Conservation (phyloP, 2,329 filamentous ascomycete genomes). For the Ophiostoma montium region DNA sequence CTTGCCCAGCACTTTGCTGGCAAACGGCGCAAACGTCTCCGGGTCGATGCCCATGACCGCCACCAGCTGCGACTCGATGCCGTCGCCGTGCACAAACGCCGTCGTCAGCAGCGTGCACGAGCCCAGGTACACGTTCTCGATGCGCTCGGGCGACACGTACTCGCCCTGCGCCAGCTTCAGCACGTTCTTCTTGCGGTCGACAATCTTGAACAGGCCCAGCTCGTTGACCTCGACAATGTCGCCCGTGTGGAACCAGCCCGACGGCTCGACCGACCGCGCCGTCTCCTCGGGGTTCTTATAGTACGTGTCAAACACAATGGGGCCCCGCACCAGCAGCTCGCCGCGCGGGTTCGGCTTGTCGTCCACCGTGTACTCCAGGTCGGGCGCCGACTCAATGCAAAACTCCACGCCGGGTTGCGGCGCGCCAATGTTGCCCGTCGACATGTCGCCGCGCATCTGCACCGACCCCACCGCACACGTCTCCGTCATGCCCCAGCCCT, state of each 20-base stretch:
- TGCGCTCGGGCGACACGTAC: conserved; percentile 92
- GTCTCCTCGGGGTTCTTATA: conserved; percentile 86
- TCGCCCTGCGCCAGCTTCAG: conserved; percentile 95
- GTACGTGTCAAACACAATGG: conserved; percentile 73
- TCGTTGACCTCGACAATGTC: conserved; percentile 81
- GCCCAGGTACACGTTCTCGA: conserved; percentile 87
- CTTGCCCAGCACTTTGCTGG: conserved; percentile 52
- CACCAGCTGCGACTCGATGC: conserved; percentile 66
- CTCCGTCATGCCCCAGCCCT: conserved; percentile 92
- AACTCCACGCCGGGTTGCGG: conserved; percentile 54
- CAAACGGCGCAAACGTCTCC: conserved; percentile 66
- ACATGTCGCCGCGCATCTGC: conserved; percentile 58
- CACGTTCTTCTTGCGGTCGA: conserved; percentile 98
- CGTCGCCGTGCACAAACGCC: conserved; percentile 85
- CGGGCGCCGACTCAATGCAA: conserved; percentile 75
- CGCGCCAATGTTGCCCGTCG: conserved; percentile 67
- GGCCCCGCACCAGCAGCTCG: conserved; percentile 72
- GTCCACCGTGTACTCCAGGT: conserved; percentile 81
- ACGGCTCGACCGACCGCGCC: conserved; percentile 61
- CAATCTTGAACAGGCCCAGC: conserved; percentile 76
- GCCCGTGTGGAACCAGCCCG: conserved; percentile 95
- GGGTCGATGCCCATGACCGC: conserved; percentile 82
- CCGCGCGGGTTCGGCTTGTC: conserved; percentile 86
- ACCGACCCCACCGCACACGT: conserved; percentile 66
- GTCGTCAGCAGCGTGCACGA: conserved; percentile 64